These are phyloP conservation scores for Backusella parvicylindrica DNA, from an alignment of 192 early-diverging fungal genomes.

Conservation along the genomic window DNA sequence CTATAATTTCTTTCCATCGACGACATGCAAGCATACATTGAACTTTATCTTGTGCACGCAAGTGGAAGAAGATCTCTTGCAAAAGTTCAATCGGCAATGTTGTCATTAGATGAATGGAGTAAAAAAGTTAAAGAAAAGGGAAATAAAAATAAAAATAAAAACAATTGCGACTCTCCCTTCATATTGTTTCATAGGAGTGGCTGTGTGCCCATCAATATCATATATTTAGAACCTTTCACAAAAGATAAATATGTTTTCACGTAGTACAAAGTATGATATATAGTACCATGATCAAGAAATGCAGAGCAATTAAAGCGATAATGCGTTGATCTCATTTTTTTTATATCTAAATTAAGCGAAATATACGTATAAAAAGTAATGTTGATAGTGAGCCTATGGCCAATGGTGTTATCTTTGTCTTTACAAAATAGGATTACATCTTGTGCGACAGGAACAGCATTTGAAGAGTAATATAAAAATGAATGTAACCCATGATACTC, in stretches of 20 bases:
- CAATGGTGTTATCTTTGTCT: too few relatives aligned
- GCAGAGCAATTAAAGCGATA: too few relatives aligned
- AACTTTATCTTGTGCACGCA: not conserved
- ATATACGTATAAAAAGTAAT: too few relatives aligned
- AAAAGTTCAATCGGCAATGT: not conserved
- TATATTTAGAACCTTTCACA: not conserved
- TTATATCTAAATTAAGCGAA: too few relatives aligned
- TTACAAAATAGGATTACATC: too few relatives aligned
- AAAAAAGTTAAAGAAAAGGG: not conserved
- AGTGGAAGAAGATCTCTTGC: not conserved
- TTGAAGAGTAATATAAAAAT: too few relatives aligned
- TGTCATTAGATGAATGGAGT: not conserved
- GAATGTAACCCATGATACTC: too few relatives aligned
- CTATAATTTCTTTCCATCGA: not conserved
- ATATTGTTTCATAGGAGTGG: not conserved
- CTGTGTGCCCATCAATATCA: not conserved
- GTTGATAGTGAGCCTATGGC: too few relatives aligned
- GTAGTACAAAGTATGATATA: not conserved
- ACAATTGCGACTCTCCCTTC: not conserved
- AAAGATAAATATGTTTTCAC: not conserved
- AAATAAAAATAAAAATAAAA: not conserved
- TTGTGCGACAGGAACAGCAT: too few relatives aligned
- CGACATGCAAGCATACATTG: not conserved
- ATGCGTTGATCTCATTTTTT: too few relatives aligned
- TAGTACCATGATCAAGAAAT: too few relatives aligned